phyloP scores from a whole-genome alignment of 2,329 filamentous ascomycete genomes.

The Kalmusia sp. region DNA sequence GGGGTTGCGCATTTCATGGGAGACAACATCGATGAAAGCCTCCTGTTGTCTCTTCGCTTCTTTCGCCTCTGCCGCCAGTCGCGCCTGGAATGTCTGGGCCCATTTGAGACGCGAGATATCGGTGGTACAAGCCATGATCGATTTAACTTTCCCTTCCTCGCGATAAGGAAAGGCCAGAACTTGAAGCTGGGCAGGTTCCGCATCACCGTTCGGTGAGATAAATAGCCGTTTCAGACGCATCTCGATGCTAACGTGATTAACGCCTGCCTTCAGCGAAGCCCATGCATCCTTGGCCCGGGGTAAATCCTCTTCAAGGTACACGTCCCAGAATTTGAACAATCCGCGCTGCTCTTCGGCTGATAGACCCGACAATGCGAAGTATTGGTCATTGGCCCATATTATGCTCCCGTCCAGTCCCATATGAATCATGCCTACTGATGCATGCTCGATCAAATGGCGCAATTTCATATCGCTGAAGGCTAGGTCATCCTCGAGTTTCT shows the following conservation, averaged over 20 bases:
- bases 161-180: constrained; percentile 45
- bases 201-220: constrained; percentile 36
- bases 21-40: constrained; percentile 48
- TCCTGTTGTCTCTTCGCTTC: constrained; percentile 50
- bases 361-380: constrained; percentile 36
- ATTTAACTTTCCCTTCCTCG: constrained; percentile 36
- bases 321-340: constrained; percentile 31
- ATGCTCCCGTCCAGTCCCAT: constrained; percentile 36
- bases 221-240: constrained; percentile 40
- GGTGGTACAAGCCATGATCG: constrained; percentile 48
- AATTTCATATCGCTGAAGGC: constrained; percentile 43
- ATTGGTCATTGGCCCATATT: constrained; percentile 45
- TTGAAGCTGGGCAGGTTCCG: constrained; percentile 39
- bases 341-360: constrained; percentile 22
- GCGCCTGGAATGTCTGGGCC: constrained; percentile 47
- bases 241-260: constrained; percentile 34
- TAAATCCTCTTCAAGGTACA: constrained; percentile 36
- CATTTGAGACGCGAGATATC: constrained; percentile 50
- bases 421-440: constrained; percentile 44
- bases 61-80: constrained; percentile 45
- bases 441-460: constrained; percentile 44
- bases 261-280: constrained; percentile 30
- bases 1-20: constrained; percentile 56
- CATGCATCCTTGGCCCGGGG: constrained; percentile 32
- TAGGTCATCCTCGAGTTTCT: constrained; percentile 41